phyloP scores from a whole-genome alignment of 495 filamentous ascomycete species.

The Sabuloglossum arenarium region DNA sequence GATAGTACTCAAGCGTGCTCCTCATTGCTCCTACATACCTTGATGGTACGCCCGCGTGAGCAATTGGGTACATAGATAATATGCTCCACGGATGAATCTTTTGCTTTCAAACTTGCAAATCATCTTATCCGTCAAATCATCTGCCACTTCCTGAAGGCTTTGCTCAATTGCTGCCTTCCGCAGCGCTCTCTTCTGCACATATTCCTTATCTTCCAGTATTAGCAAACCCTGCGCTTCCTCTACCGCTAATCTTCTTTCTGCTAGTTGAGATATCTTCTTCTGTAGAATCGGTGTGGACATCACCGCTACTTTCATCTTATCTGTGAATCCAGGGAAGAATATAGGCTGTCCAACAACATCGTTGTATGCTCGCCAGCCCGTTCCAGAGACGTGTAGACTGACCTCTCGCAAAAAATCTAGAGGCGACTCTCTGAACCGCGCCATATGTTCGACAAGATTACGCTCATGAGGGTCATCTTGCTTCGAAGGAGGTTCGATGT shows the following conservation, averaged over 20 bases:
- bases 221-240: constrained; percentile 60
- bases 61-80: constrained; percentile 74
- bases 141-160: constrained; percentile 52
- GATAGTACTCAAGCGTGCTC: neutral
- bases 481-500: constrained; percentile 26
- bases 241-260: constrained; percentile 44
- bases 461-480: constrained; percentile 35
- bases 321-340: constrained; percentile 80
- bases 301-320: constrained; percentile 64
- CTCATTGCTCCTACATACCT: constrained; percentile 23
- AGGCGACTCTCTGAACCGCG: constrained; percentile 51
- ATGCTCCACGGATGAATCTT: constrained; percentile 73
- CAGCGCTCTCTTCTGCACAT: constrained; percentile 28
- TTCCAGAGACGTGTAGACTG: constrained; percentile 69
- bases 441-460: constrained; percentile 61
- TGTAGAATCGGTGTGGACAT: constrained; percentile 55
- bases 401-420: constrained; percentile 82
- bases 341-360: constrained; percentile 74
- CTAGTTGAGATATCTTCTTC: constrained; percentile 52
- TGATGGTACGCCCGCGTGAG: constrained; percentile 88
- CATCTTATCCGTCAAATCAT: constrained; percentile 78
- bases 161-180: constrained; percentile 39
- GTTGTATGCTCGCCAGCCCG: constrained; percentile 88
- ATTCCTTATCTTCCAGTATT: constrained; percentile 22
- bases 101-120: constrained; percentile 98